Evolutionary conservation across 2,329 filamentous ascomycete genomes (phyloP).

Genomic region (Exophiala spinifera): DNA sequence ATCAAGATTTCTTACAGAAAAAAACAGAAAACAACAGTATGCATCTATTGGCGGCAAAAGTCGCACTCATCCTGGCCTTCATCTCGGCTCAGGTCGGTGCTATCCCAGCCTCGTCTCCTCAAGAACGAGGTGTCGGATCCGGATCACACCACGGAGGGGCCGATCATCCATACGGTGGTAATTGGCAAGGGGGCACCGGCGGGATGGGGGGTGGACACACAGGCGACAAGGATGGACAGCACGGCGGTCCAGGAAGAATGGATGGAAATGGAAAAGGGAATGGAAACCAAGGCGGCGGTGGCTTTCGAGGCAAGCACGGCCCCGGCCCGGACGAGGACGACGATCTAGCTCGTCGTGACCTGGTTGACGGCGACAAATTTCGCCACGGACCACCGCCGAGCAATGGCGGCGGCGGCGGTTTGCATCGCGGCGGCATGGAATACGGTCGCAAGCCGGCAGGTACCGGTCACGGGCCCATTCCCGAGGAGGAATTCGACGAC

Average conservation of each 20-base stretch:
- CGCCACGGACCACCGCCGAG: background rate
- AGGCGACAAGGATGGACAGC: background rate
- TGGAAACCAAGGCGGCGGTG: background rate
- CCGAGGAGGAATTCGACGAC: constrained; percentile 4
- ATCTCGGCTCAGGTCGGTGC: constrained; percentile 14
- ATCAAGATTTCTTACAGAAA: background rate
- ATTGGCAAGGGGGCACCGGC: background rate
- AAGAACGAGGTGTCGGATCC: background rate
- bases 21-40: constrained; percentile 2
- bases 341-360: no score
- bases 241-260: no score
- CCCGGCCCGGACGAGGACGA: background rate
- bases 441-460: background rate
- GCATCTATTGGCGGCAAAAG: constrained; percentile 12
- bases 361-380: background rate
- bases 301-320: background rate
- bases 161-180: background rate
- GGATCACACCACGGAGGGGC: background rate
- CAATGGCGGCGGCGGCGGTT: background rate
- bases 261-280: no score
- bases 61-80: constrained; percentile 20
- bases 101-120: constrained; percentile 16
- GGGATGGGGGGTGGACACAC: background rate
- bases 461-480: constrained; percentile 12
- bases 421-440: no score